These are phyloP conservation scores for Arthrobotrys pseudoclavata DNA, from an alignment of 2,329 filamentous ascomycete genomes.

Conservation along the genomic window DNA sequence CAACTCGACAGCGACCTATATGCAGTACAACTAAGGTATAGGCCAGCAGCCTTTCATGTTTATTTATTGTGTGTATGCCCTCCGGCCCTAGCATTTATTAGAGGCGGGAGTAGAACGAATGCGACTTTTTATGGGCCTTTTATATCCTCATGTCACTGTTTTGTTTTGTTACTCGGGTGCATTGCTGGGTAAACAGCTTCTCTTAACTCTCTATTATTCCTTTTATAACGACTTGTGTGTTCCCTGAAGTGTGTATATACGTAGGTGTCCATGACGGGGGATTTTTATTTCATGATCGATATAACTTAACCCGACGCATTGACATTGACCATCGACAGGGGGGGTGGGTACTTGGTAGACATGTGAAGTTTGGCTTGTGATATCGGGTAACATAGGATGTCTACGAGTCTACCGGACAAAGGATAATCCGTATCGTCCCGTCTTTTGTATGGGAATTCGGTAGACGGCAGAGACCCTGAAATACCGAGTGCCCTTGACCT, in stretches of 20 bases:
- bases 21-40: slow-evolving; percentile 83
- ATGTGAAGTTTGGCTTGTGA: slow-evolving; percentile 49
- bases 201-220: slow-evolving; percentile 26
- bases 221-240: slow-evolving; percentile 48
- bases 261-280: slow-evolving; percentile 52
- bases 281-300: slow-evolving; percentile 32
- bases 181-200: slow-evolving; percentile 18
- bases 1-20: slow-evolving; percentile 97
- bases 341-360: slow-evolving; percentile 8
- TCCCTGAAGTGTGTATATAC: slow-evolving; percentile 53
- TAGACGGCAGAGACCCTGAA: slow-evolving; percentile 23
- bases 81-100: slow-evolving; percentile 9
- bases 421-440: slow-evolving; percentile 42
- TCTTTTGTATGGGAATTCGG: slow-evolving; percentile 10
- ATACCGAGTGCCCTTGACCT: slow-evolving; percentile 27
- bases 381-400: slow-evolving; percentile 30
- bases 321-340: background rate
- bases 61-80: slow-evolving; percentile 33
- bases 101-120: slow-evolving; percentile 14
- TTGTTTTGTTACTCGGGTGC: slow-evolving; percentile 18
- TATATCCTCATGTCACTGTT: background rate
- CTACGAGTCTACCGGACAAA: slow-evolving; percentile 28
- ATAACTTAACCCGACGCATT: background rate
- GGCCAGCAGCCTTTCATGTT: background rate
- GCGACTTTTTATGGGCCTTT: background rate